phyloP scores from a whole-genome alignment of 352 stramenopile species.

The Nothophytophthora sp. region DNA sequence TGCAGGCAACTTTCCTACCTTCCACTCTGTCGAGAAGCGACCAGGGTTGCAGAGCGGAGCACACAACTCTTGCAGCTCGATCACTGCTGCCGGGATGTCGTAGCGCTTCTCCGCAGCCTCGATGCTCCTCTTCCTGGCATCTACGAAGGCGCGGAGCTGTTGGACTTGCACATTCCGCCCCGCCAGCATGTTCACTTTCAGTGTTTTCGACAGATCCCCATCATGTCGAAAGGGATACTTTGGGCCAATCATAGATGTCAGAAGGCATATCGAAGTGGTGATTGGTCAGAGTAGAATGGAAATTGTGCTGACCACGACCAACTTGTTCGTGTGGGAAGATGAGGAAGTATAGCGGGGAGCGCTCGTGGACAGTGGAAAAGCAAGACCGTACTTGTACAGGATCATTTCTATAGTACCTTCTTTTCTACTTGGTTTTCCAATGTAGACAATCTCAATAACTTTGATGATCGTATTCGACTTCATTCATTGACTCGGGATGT shows the following conservation, averaged over 20 bases:
- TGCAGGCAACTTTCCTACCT: constrained; percentile 26
- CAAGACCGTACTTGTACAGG: constrained; percentile 26
- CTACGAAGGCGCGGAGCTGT: constrained; percentile 49
- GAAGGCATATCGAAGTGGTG: no score
- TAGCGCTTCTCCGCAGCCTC: constrained; percentile 49
- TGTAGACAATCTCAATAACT: constrained; percentile 17
- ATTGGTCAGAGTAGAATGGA: no score
- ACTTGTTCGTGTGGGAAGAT: no score
- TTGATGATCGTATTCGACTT: constrained; percentile 17
- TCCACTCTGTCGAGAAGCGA: constrained; percentile 40
- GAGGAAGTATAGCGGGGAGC: no score
- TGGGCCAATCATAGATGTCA: no score
- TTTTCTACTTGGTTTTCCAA: constrained; percentile 24
- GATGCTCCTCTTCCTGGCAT: constrained; percentile 45
- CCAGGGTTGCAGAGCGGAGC: constrained; percentile 30
- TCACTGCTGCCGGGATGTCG: constrained; percentile 33
- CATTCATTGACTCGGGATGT: constrained; percentile 18
- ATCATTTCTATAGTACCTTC: constrained; percentile 26
- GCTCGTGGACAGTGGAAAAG: no score
- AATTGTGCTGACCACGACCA: no score
- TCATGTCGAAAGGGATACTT: no score
- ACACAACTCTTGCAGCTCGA: constrained; percentile 33
- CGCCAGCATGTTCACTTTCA: no score
- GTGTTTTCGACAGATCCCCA: no score
- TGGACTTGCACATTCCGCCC: constrained; percentile 25